Percentiles rank a stretch among this genome's conserved stretches.
These are phyloP conservation scores for Citrullus colocynthis DNA, from an alignment of 306 rosid genomes.

Conservation along the genomic window DNA sequence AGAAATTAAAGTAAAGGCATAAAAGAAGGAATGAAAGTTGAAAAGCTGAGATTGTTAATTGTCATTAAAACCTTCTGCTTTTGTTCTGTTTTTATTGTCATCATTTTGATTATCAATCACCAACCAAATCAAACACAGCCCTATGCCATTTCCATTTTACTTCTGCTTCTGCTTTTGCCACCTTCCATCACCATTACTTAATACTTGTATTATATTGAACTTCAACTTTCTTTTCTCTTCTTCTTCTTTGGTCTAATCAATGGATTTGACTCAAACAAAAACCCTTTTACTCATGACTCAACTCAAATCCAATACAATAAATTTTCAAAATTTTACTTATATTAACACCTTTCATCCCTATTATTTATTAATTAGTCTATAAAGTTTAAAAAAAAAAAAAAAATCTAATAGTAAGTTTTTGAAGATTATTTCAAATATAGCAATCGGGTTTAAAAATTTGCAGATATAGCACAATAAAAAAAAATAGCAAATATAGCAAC, in stretches of 20 bases:
- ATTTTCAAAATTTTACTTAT: too few species aligned
- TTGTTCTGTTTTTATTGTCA: neutral
- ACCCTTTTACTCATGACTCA: neutral
- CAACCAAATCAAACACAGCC: neutral
- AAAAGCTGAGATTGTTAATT: neutral
- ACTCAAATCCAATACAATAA: too few species aligned
- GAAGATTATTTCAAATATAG: too few species aligned
- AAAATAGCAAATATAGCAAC: too few species aligned
- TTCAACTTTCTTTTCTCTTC: neutral
- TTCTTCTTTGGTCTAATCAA: neutral
- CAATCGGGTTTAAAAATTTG: too few species aligned
- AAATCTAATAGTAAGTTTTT: too few species aligned
- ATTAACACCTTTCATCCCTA: too few species aligned
- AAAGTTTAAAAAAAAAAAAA: too few species aligned
- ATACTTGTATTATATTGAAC: neutral
- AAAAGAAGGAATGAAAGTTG: neutral
- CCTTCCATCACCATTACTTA: neutral
- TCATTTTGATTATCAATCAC: neutral
- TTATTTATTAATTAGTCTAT: too few species aligned
- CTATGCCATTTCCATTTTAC: neutral
- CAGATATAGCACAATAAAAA: too few species aligned
- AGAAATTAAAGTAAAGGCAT: too few species aligned
- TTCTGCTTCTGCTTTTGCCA: neutral
- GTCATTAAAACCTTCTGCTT: neutral
- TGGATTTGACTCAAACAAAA: neutral